These are phyloP conservation scores for Wallacemonas sp. DNA, from an alignment of 208 protist species.

Conservation along the genomic window DNA sequence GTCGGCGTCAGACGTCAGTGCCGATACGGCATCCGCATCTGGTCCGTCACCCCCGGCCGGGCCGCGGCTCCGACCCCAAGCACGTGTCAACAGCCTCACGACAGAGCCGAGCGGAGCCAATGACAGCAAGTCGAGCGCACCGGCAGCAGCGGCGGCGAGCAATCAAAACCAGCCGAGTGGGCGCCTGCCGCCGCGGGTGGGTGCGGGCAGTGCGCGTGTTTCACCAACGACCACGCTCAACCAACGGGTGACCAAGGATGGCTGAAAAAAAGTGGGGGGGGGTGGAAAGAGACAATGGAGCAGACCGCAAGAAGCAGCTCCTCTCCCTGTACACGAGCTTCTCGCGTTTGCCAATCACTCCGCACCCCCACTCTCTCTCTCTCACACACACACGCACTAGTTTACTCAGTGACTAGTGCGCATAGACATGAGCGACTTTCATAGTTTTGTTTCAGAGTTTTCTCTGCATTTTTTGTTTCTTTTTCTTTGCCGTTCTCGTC, in stretches of 20 bases:
- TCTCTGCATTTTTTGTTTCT: background rate
- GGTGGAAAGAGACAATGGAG: background rate
- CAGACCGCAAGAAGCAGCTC: no score
- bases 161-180: background rate
- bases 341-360: no score
- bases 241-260: background rate
- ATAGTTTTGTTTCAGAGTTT: no score
- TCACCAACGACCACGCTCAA: background rate
- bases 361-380: no score
- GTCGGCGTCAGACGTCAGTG: background rate
- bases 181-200: background rate
- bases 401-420: no score
- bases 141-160: background rate
- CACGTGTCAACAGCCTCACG: slow-evolving; percentile 5
- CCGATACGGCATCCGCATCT: background rate
- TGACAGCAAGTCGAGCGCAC: background rate
- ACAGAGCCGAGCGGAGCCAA: background rate
- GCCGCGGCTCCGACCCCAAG: background rate
- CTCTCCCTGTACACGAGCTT: no score
- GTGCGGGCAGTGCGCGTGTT: background rate
- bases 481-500: background rate
- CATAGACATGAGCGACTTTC: no score
- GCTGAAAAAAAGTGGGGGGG: background rate
- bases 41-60: background rate
- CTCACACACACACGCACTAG: background rate